Base-by-base conservation (phyloP, 2,329 filamentous ascomycete species). In the Penicillium hesseltinei region DNA sequence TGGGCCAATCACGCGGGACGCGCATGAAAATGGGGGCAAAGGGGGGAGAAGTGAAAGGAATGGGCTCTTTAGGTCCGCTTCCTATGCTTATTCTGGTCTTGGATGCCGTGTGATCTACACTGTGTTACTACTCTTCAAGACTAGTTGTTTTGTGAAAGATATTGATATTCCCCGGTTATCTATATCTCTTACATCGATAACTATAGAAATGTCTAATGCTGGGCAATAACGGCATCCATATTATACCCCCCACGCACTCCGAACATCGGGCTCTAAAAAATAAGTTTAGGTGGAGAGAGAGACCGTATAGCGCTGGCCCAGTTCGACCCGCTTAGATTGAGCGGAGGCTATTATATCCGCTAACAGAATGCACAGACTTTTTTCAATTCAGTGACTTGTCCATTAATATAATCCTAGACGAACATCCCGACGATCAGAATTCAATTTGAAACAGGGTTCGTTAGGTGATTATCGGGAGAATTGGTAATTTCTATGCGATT, bases 1-100 rank as follows among this genome's bases (percentile, higher is more conserved):
- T 47, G 56, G 59, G 48, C 63, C 63, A 65, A 65, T 65, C 63
- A 65, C 31, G 54, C 57, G 50, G 52, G 31, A 38, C 39, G 36
- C 54, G 48, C 54, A 53, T 48, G 25, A 57, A 42, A 58, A 57
- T 38, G 56, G 52, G 54, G 54, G 58, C 36, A 59, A 62, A 56
- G 54, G 60, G 61, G 61, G 57, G 31, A n/a, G 6, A 29, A 31
- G 21, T 44, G 31, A 51, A 59, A 53, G 59, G 46, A 56, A 38
- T n/a, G 7, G 33, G 8, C 19, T 27, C 29, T 42, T 36, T 21
- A 31, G 9, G n/a, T 44, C 31, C 17, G 13, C 17, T 29, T 23
- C 17, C 46, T 47, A 53, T 53, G 27, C 49, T 53, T 15, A 6
- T 57, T 57, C 49, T 46, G 49, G 54, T 44, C 29, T 55, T 29